phyloP scores from a whole-genome alignment of 805 yeast species.

The Yamadazyma scolyti region DNA sequence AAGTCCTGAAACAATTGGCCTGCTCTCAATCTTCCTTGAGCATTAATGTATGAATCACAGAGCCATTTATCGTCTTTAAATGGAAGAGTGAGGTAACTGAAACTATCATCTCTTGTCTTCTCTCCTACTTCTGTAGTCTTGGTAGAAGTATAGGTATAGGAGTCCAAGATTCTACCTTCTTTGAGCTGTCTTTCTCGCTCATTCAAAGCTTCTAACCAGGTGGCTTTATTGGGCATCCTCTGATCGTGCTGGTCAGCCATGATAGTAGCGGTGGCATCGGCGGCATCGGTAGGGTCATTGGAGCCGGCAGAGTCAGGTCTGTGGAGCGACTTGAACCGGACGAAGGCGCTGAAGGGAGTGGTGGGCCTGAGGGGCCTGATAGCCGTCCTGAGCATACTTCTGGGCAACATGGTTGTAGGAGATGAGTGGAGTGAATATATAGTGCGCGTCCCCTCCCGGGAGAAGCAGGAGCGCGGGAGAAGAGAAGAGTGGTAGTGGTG shows the following conservation, averaged over 20 bases:
- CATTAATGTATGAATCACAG: slow-evolving; percentile 83
- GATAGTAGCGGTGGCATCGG: slow-evolving; percentile 73
- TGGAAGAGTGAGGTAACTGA: slow-evolving; percentile 66
- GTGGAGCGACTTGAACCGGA: slow-evolving; percentile 14
- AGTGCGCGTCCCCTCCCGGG: slow-evolving; percentile 3
- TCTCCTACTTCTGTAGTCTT: slow-evolving; percentile 68
- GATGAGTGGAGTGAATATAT: no score
- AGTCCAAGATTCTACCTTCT: slow-evolving; percentile 70
- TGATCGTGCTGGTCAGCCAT: slow-evolving; percentile 58
- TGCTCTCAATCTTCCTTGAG: slow-evolving; percentile 85
- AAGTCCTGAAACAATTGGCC: slow-evolving; percentile 94
- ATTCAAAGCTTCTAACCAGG: slow-evolving; percentile 83
- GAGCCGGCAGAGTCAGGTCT: slow-evolving; percentile 39
- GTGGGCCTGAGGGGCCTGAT: not conserved
- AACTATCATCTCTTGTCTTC: slow-evolving; percentile 74
- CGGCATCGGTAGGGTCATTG: slow-evolving; percentile 53
- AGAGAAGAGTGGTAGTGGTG: not conserved
- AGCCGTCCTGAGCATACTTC: no score
- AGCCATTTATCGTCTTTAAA: slow-evolving; percentile 80
- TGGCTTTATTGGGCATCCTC: slow-evolving; percentile 45
- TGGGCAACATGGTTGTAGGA: no score
- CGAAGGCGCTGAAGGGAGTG: no score
- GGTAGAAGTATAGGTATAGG: slow-evolving; percentile 68
- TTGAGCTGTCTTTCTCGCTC: slow-evolving; percentile 68
- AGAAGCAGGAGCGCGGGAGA: slow-evolving; percentile 1